These are phyloP conservation scores for Chaetomiaceae sp. DNA, from an alignment of 2,329 filamentous ascomycete species.

Conservation along the genomic window DNA sequence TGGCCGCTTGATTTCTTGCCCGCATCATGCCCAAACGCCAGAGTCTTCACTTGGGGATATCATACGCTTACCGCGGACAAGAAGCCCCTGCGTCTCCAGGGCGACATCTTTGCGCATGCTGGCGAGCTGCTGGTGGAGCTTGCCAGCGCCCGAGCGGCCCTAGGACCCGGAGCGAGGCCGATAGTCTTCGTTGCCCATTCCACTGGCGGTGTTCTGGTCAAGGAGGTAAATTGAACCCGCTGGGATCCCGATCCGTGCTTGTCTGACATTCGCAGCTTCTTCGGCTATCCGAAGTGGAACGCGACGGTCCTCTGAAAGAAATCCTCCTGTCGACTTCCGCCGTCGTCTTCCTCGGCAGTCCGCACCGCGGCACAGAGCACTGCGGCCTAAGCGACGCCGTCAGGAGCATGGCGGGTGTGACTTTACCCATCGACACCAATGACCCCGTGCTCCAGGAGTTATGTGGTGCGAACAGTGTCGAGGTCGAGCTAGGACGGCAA, in stretches of 20 bases:
- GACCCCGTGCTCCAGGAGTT: slow-evolving; percentile 29
- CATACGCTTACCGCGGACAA: slow-evolving; percentile 27
- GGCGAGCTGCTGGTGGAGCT: slow-evolving; percentile 30
- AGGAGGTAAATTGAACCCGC: slow-evolving; percentile 27
- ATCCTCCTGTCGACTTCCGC: slow-evolving; percentile 28
- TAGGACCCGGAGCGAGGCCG: slow-evolving; percentile 19
- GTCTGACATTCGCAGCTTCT: slow-evolving; percentile 25
- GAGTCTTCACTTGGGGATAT: slow-evolving; percentile 33
- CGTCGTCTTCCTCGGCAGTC: slow-evolving; percentile 31
- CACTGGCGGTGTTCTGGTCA: slow-evolving; percentile 32
- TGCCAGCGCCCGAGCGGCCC: slow-evolving; percentile 18
- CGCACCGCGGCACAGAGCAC: slow-evolving; percentile 30
- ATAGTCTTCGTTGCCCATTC: slow-evolving; percentile 32
- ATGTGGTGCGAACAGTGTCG: slow-evolving; percentile 25
- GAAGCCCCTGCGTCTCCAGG: slow-evolving; percentile 28
- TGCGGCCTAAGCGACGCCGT: slow-evolving; percentile 29
- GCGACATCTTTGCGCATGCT: slow-evolving; percentile 31
- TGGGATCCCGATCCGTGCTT: neutral
- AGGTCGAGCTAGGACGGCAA: slow-evolving; percentile 26
- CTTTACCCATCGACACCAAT: slow-evolving; percentile 22
- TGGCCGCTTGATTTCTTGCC: slow-evolving; percentile 34
- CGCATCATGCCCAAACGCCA: slow-evolving; percentile 28
- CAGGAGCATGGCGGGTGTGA: slow-evolving; percentile 29
- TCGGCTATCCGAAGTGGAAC: slow-evolving; percentile 28
- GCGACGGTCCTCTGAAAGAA: slow-evolving; percentile 24